These are phyloP conservation scores for Martensiomyces pterosporus DNA, from an alignment of 192 early-diverging fungal genomes.

Conservation along the genomic window DNA sequence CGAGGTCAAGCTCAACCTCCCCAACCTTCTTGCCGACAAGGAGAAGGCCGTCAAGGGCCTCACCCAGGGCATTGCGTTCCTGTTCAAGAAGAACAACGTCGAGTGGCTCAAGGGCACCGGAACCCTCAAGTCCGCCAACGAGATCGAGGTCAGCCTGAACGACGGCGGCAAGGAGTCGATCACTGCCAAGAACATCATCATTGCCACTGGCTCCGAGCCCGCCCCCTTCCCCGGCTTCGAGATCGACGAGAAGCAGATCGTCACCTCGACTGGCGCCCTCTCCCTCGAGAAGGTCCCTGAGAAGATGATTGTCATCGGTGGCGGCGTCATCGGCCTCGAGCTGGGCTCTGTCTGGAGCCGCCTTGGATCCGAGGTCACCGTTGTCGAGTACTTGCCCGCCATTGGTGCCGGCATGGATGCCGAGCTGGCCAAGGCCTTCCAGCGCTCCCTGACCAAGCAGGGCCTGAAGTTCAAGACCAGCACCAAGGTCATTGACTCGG, in stretches of 20 bases:
- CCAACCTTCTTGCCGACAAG: constrained; percentile 87
- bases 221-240: constrained; percentile 91
- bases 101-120: constrained; percentile 94
- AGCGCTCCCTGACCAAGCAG: constrained; percentile 88
- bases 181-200: constrained; percentile 94
- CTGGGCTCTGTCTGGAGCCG: constrained; percentile 97
- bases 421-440: constrained; percentile 91
- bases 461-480: constrained; percentile 97
- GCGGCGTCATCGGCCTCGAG: constrained; percentile 98
- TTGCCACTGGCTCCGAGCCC: constrained; percentile 96
- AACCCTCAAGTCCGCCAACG: constrained; percentile 69
- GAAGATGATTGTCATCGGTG: constrained; percentile 98
- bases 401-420: constrained; percentile 97
- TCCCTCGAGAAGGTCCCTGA: constrained; percentile 90
- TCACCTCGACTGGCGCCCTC: constrained; percentile 97
- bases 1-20: constrained; percentile 80
- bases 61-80: constrained; percentile 86
- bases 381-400: constrained; percentile 89
- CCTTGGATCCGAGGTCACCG: constrained; percentile 90
- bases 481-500: constrained; percentile 92
- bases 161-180: constrained; percentile 72
- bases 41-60: constrained; percentile 81
- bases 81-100: constrained; percentile 98
- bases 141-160: constrained; percentile 75
- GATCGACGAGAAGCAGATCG: constrained; percentile 92